A percentile compares a stretch with the other conserved stretches of the same genome.
Evolutionary conservation across 257 asterid genomes (phyloP).

Genomic region (Plantago ovata): DNA sequence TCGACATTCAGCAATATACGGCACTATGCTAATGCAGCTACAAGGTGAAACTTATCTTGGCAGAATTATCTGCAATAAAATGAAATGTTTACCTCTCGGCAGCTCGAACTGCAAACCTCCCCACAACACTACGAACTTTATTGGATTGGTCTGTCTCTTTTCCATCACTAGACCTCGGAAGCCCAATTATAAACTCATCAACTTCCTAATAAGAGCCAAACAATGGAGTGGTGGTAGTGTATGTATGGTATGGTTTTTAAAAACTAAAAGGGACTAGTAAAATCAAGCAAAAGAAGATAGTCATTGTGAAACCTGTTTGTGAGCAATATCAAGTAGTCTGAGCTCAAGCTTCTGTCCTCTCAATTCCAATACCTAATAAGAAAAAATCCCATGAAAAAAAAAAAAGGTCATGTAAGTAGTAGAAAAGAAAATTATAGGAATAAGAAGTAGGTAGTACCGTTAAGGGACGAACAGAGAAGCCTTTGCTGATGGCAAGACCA

Average conservation of each 20-base stretch:
- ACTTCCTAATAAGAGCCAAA: too few relatives aligned
- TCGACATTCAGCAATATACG: not conserved
- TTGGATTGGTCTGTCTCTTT: slow-evolving; percentile 83
- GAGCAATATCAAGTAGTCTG: slow-evolving; percentile 72
- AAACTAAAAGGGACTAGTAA: too few relatives aligned
- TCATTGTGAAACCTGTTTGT: slow-evolving; percentile 48
- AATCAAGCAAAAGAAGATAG: not conserved
- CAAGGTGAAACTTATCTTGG: not conserved
- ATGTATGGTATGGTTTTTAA: too few relatives aligned
- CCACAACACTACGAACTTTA: slow-evolving; percentile 88
- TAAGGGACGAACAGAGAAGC: slow-evolving; percentile 71
- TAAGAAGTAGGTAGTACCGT: slow-evolving; percentile 45
- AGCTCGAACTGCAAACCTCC: slow-evolving; percentile 84
- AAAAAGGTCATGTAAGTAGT: slow-evolving; percentile 7
- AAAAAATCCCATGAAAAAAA: slow-evolving; percentile 4
- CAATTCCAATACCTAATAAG: slow-evolving; percentile 67
- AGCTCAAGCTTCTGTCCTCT: slow-evolving; percentile 83
- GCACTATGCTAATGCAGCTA: not conserved
- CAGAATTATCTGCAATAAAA: not conserved
- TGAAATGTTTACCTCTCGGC: slow-evolving; percentile 61
- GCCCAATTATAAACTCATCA: slow-evolving; percentile 89
- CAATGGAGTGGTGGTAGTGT: too few relatives aligned
- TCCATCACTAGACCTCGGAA: slow-evolving; percentile 72
- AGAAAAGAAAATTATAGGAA: not conserved
- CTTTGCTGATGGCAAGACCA: slow-evolving; percentile 88